A percentile compares a stretch with the other conserved stretches of the same genome.
Evolutionary conservation across 371 early-diverging fungal genomes (phyloP).

Genomic region (Chytridium lagenaria): DNA sequence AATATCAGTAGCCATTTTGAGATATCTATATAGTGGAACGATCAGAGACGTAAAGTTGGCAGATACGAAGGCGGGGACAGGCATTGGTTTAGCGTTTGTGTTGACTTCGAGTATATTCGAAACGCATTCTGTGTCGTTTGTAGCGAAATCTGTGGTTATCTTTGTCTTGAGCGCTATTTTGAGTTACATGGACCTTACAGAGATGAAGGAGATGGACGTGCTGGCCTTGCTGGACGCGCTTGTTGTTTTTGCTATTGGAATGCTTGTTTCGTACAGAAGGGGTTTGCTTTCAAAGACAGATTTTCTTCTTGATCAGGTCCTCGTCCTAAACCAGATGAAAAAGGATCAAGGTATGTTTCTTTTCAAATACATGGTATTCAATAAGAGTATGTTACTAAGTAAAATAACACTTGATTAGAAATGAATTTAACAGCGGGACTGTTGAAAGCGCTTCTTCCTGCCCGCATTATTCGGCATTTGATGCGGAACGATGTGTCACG

Average conservation of each 20-base stretch:
- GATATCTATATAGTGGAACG: not conserved
- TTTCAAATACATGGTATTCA: no score
- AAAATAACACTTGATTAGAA: slow-evolving; percentile 7
- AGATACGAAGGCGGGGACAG: not conserved
- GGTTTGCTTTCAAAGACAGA: not conserved
- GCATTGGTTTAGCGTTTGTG: not conserved
- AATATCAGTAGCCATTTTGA: not conserved
- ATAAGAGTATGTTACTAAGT: not conserved
- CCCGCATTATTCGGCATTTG: not conserved
- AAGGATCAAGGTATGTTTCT: slow-evolving; percentile 11
- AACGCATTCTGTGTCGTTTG: not conserved
- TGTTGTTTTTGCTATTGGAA: not conserved
- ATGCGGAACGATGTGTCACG: not conserved
- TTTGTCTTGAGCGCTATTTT: not conserved
- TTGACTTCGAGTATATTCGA: not conserved
- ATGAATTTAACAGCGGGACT: slow-evolving; percentile 9
- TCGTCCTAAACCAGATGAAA: slow-evolving; percentile 3
- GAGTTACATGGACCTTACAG: not conserved
- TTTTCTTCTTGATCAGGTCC: slow-evolving; percentile 2
- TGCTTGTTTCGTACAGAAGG: not conserved
- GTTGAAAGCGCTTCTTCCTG: slow-evolving; percentile 4
- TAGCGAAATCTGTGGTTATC: not conserved
- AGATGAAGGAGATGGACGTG: not conserved
- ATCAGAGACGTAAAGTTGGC: not conserved
- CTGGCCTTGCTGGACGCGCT: not conserved